Evolutionary conservation across 1,284 basidiomycete genomes (phyloP).

Genomic region (Leccinum subrobustum): DNA sequence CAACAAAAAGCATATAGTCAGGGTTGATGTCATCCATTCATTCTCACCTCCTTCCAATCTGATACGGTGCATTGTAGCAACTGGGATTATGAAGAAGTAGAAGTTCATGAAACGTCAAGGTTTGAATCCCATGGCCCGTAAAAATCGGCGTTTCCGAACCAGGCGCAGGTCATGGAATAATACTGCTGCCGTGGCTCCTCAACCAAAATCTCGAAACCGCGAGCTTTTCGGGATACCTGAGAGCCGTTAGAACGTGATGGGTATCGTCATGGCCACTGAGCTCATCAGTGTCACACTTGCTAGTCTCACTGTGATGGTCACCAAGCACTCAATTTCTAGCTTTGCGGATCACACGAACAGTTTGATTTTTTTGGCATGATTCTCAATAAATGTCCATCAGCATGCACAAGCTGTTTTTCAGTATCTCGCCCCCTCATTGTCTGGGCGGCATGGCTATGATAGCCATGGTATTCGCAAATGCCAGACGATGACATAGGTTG

Average conservation of each 20-base stretch:
- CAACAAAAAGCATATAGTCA: not conserved
- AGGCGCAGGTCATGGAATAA: not conserved
- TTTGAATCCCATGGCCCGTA: not conserved
- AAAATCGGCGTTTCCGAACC: not conserved
- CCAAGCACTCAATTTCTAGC: not conserved
- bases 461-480: not conserved
- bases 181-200: not conserved
- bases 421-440: not conserved
- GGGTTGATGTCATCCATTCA: not conserved
- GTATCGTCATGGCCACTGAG: not conserved
- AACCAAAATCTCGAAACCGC: not conserved
- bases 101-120: not conserved
- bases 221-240: not conserved
- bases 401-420: not conserved
- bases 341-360: not conserved
- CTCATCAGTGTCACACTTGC: not conserved
- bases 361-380: not conserved
- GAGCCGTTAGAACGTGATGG: not conserved
- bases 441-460: not conserved
- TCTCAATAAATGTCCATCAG: not conserved
- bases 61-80: not conserved
- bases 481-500: no score
- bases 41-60: not conserved
- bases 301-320: not conserved
- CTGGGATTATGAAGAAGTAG: not conserved